A percentile compares a stretch with the other conserved stretches of the same genome.
phyloP scores from a whole-genome alignment of 768 basidiomycete genomes.

The Phlegmacium glaucopus region DNA sequence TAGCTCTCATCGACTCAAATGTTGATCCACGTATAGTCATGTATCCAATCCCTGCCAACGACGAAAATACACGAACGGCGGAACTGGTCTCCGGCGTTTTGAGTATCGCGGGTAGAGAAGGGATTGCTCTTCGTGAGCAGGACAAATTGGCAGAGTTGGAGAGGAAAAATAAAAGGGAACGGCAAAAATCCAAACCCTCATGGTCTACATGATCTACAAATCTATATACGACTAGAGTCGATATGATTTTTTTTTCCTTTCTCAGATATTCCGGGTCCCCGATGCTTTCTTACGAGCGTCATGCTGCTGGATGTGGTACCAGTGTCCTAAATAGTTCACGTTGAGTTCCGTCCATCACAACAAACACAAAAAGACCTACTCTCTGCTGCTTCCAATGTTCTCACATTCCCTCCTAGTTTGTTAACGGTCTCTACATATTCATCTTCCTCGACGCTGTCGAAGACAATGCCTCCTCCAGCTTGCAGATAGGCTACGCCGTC shows the following conservation, averaged over 20 bases:
- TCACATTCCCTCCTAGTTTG: conserved; percentile 85
- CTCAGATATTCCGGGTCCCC: conserved; percentile 12
- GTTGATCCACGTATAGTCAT: conserved; percentile 95
- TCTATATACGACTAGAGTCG: conserved; percentile 1
- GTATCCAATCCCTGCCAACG: conserved; percentile 98
- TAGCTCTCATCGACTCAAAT: conserved; percentile 93
- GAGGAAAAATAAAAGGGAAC: conserved; percentile 21
- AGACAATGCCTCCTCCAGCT: conserved; percentile 97
- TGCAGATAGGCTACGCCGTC: conserved; percentile 88
- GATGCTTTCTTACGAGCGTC: conserved; percentile 24
- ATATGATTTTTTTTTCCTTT: too few relatives aligned
- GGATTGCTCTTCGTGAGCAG: conserved; percentile 44
- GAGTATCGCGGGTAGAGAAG: conserved; percentile 82
- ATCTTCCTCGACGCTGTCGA: conserved; percentile 96
- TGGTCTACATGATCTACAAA: conserved; percentile 2
- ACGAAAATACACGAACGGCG: conserved; percentile 87
- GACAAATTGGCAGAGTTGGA: conserved; percentile 27
- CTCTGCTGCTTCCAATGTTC: conserved; percentile 85
- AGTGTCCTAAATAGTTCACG: conserved; percentile 48
- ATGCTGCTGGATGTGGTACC: conserved; percentile 62
- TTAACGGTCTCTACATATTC: conserved; percentile 96
- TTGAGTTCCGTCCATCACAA: conserved; percentile 15
- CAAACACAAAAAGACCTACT: conserved; percentile 46
- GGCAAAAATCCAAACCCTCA: conserved; percentile 13
- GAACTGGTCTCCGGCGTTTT: conserved; percentile 89